phyloP scores from a whole-genome alignment of 2,329 filamentous ascomycete species.

The Colletotrichum lentis region DNA sequence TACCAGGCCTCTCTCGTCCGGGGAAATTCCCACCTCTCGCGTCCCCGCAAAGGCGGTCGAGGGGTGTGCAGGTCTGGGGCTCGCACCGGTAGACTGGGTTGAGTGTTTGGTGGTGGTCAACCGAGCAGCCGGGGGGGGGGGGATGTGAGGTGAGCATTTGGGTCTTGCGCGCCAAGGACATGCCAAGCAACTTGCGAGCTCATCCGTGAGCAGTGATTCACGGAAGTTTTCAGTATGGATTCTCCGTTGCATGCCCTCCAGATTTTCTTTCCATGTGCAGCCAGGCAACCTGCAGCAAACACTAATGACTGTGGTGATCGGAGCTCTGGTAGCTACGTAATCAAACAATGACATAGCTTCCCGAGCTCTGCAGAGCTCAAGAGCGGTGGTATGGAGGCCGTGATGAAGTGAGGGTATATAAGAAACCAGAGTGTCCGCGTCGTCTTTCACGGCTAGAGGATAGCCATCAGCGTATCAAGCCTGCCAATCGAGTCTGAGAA shows the following conservation, averaged over 20 bases:
- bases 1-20: conserved; percentile 8
- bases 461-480: neutral
- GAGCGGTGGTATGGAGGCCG: neutral
- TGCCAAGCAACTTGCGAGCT: conserved; percentile 28
- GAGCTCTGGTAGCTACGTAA: conserved; percentile 30
- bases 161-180: conserved; percentile 23
- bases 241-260: conserved; percentile 27
- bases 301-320: neutral
- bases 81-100: conserved; percentile 11
- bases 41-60: conserved; percentile 13
- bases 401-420: neutral
- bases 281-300: conserved; percentile 1
- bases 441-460: neutral
- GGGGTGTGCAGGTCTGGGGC: conserved; percentile 1
- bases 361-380: neutral
- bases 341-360: conserved; percentile 5
- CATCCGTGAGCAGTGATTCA: conserved; percentile 30
- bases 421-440: neutral
- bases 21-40: conserved; percentile 26
- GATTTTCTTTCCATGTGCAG: conserved; percentile 1
- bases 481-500: neutral
- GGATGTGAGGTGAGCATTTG: neutral
- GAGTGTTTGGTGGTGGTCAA: neutral
- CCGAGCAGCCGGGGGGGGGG: neutral
- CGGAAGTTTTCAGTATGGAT: conserved; percentile 19